Evolutionary conservation across 1,284 basidiomycete genomes (phyloP).

Genomic region (Malassezia sp.): DNA sequence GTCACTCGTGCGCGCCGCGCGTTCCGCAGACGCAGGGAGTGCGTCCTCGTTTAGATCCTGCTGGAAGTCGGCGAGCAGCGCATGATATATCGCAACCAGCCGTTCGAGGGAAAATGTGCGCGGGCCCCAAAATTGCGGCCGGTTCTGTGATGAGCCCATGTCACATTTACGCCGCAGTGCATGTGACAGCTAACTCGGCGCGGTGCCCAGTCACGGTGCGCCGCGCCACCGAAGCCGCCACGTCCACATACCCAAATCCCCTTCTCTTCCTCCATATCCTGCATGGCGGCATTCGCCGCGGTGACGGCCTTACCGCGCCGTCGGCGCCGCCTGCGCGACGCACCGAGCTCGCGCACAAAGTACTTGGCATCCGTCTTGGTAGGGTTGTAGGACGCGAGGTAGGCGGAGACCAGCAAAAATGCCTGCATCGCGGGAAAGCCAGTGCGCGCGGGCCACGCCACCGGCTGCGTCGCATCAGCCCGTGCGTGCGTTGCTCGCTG

Average conservation of each 20-base stretch:
- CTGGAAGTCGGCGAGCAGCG: constrained; percentile 59
- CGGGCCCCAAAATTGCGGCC: constrained; percentile 70
- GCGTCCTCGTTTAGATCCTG: constrained; percentile 17
- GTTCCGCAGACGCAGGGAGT: constrained; percentile 9
- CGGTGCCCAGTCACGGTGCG: constrained; percentile 36
- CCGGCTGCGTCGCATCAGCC: too few species aligned
- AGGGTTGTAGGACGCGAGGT: constrained; percentile 76
- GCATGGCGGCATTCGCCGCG: constrained; percentile 16
- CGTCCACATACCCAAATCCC: too few species aligned
- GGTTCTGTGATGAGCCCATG: too few species aligned
- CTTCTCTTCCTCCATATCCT: constrained; percentile 43
- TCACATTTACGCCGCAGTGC: too few species aligned
- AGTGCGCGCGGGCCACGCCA: constrained; percentile 5
- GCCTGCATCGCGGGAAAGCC: constrained; percentile 47
- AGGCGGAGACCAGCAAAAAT: constrained; percentile 69
- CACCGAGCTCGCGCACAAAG: constrained; percentile 31
- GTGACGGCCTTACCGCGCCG: constrained; percentile 7
- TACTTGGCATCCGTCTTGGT: constrained; percentile 59
- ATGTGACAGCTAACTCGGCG: constrained; percentile 21
- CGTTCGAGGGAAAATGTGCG: constrained; percentile 69
- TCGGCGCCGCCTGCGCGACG: constrained; percentile 19
- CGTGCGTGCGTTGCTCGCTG: neutral
- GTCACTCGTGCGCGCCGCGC: constrained; percentile 6
- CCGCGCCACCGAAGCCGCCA: too few species aligned
- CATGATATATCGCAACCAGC: constrained; percentile 68